Percentiles rank a stretch among this genome's conserved stretches.
phyloP scores from a whole-genome alignment of 2,329 filamentous ascomycete genomes.

The Penicillium aurantiogriseum region DNA sequence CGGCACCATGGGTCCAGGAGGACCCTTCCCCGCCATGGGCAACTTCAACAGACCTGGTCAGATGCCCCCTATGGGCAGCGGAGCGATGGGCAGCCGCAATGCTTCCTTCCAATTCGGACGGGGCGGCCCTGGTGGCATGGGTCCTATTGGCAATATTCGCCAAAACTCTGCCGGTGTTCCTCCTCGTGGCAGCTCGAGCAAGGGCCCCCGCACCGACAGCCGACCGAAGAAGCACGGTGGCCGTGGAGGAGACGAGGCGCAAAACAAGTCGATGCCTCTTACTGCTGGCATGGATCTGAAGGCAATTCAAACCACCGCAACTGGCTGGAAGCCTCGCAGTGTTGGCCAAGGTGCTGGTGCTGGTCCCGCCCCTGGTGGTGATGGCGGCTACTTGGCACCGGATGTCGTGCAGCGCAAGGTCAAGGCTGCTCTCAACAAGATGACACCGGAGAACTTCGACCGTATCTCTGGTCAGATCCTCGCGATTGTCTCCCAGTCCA shows the following conservation, averaged over 20 bases:
- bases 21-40: slow-evolving; percentile 58
- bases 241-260: slow-evolving; percentile 64
- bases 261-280: slow-evolving; percentile 85
- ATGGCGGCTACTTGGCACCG: slow-evolving; percentile 68
- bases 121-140: slow-evolving; percentile 55
- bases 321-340: slow-evolving; percentile 87
- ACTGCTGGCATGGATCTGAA: slow-evolving; percentile 80
- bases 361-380: slow-evolving; percentile 49
- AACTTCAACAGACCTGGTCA: slow-evolving; percentile 61
- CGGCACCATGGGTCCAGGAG: slow-evolving; percentile 18
- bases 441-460: slow-evolving; percentile 99
- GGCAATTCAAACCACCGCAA: slow-evolving; percentile 68
- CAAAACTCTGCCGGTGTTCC: slow-evolving; percentile 48
- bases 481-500: slow-evolving; percentile 87
- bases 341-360: slow-evolving; percentile 49
- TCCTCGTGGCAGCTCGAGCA: slow-evolving; percentile 56
- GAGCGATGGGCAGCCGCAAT: slow-evolving; percentile 53
- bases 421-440: slow-evolving; percentile 98
- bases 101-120: slow-evolving; percentile 53
- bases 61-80: slow-evolving; percentile 68
- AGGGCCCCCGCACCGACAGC: slow-evolving; percentile 51
- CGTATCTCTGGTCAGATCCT: slow-evolving; percentile 93
- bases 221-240: slow-evolving; percentile 44
- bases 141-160: slow-evolving; percentile 40
- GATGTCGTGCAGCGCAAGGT: slow-evolving; percentile 98